Percentiles rank a stretch among this genome's conserved stretches.
Conservation (phyloP, 306 rosid species). For the Quercus bicolor region DNA sequence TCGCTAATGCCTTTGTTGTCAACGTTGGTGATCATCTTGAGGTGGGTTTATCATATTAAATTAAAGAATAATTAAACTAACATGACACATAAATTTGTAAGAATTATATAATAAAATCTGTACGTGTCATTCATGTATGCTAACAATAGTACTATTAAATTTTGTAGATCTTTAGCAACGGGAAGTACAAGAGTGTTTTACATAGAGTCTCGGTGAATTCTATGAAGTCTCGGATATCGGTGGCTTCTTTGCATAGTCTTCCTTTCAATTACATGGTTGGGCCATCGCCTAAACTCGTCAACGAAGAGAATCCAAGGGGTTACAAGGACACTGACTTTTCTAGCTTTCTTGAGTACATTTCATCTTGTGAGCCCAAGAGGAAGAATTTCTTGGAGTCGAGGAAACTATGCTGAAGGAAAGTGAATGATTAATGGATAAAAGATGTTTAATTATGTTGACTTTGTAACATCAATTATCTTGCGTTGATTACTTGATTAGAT, state of each 20-base stretch:
- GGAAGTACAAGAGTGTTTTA: conserved; percentile 80
- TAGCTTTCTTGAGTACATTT: conserved; percentile 50
- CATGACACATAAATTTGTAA: no score
- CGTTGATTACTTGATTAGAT: neutral
- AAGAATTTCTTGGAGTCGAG: conserved; percentile 74
- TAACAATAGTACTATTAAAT: neutral
- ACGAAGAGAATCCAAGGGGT: conserved; percentile 59
- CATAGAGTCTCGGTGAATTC: conserved; percentile 78
- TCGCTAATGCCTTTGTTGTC: conserved; percentile 67
- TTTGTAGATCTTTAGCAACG: conserved; percentile 77
- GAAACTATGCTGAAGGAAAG: conserved; percentile 32
- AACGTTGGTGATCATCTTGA: conserved; percentile 94
- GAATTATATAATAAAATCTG: no score
- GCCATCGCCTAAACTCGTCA: conserved; percentile 60
- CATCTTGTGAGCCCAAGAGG: conserved; percentile 51
- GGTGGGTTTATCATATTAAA: conserved; percentile 33
- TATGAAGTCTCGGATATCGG: conserved; percentile 43
- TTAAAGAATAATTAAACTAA: neutral
- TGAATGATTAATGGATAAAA: neutral
- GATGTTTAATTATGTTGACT: neutral
- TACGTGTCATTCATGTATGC: neutral
- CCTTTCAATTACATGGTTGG: conserved; percentile 38
- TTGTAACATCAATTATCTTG: neutral
- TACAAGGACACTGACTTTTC: conserved; percentile 67
- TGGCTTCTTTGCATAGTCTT: conserved; percentile 73